A percentile compares a stretch with the other conserved stretches of the same genome.
phyloP scores from a whole-genome alignment of 768 basidiomycete species.

The Boletus vinaceobasis region DNA sequence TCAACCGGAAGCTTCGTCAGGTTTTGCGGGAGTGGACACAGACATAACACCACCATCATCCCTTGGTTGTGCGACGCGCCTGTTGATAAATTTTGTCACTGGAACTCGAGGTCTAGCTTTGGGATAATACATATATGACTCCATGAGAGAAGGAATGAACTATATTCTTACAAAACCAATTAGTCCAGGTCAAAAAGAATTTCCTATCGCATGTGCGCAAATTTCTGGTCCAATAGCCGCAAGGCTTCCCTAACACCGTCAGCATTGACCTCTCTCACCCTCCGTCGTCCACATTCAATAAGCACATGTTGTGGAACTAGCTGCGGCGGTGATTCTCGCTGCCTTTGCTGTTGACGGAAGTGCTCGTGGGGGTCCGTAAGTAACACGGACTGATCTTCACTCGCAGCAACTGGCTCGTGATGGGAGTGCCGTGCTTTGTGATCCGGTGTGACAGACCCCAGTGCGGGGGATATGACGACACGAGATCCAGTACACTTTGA shows the following conservation, averaged over 20 bases:
- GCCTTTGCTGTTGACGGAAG: constrained; percentile 44
- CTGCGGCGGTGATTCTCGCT: constrained; percentile 43
- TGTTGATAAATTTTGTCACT: background rate
- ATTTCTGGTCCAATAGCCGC: constrained; percentile 66
- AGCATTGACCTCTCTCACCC: constrained; percentile 62
- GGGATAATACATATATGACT: constrained; percentile 4
- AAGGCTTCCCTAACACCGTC: constrained; percentile 76
- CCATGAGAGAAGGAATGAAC: background rate
- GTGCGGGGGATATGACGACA: constrained; percentile 55
- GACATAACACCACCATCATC: constrained; percentile 2
- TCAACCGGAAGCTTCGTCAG: constrained; percentile 38
- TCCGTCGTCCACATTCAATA: constrained; percentile 58
- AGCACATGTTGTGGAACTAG: constrained; percentile 62
- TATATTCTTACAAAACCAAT: background rate
- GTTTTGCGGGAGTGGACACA: constrained; percentile 26
- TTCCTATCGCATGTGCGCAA: constrained; percentile 37
- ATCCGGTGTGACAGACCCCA: constrained; percentile 49
- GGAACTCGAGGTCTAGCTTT: background rate
- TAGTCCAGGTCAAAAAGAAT: background rate
- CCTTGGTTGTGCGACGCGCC: background rate
- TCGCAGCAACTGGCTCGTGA: constrained; percentile 5
- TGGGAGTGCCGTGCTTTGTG: constrained; percentile 19
- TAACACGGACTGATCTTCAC: constrained; percentile 39
- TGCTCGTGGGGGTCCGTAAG: constrained; percentile 54
- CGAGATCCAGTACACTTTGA: constrained; percentile 74